Evolutionary conservation across 2,329 filamentous ascomycete genomes (phyloP), one percentile per base, ranked within the genome.

Genomic region (Penicillium vulpinum): DNA sequence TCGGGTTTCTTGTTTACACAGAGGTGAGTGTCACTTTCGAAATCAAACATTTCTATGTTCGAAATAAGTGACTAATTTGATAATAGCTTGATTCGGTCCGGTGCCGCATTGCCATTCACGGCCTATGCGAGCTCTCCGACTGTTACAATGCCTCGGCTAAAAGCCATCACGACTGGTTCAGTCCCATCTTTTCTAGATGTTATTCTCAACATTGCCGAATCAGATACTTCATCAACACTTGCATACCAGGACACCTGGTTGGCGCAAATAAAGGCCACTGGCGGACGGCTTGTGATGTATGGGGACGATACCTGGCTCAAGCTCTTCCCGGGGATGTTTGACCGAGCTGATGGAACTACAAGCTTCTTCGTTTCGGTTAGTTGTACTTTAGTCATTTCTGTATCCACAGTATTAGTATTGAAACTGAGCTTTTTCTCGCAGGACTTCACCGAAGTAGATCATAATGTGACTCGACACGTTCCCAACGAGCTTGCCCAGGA

Each of bases 261-360:
- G 26, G 90, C 92, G 35, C 94, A 99, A 79, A 86, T 99, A 77
- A 93, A 88, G 73, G 86, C 87, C 35, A 88, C 86, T 67, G 78
- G 80, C 24, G 91, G 90, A 21, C 92, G 90, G 67, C 81, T 97
- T 60, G 80, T 97, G 71, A 94, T 99, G 88, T 97, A 94, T 70
- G 94, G 94, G 47, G 94, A 99, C 70, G 94, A 99, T 73, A 99
- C 94, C 21, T 99, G 94, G 95, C 79, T 99, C 65, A 97, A 97
- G 78, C 81, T 99, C 15, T 99, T 99, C 67, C 94, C 94, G 0
- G 86, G 84, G 16, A 91, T 89, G 46, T 99, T 99, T 77, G 86
- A 88, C 65, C 87, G 92, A 39, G 82, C 87, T 49, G 95, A 99
- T 75, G 94, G 95, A 46, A 99, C 94, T 2, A 92, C 92, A 55